Conservation (phyloP, 495 filamentous ascomycete genomes). For the Chaetomidium leptoderma region DNA sequence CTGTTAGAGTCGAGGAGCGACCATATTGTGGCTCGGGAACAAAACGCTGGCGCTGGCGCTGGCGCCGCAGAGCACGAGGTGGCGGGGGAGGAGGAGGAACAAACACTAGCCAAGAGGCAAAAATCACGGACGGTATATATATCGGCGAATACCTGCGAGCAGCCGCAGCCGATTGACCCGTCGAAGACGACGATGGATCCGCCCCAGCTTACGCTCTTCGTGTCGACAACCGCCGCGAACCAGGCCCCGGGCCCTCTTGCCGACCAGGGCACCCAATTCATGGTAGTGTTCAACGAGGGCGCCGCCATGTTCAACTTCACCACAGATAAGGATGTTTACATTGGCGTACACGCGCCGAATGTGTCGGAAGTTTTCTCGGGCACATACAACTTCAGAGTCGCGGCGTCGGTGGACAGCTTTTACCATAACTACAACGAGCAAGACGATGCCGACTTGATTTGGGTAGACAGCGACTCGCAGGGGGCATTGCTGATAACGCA, state of each 20-base stretch:
- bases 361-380: conserved; percentile 52
- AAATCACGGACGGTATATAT: conserved; percentile 59
- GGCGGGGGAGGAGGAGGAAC: conserved; percentile 15
- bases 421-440: conserved; percentile 59
- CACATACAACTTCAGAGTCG: conserved; percentile 71
- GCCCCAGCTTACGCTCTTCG: conserved; percentile 72
- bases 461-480: conserved; percentile 74
- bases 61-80: conserved; percentile 14
- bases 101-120: conserved; percentile 21
- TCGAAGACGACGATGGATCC: conserved; percentile 39
- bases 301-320: conserved; percentile 55
- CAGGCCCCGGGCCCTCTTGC: conserved; percentile 61
- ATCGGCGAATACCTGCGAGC: conserved; percentile 74
- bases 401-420: conserved; percentile 70
- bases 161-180: conserved; percentile 53
- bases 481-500: conserved; percentile 74
- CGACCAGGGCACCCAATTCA: conserved; percentile 43
- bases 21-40: not conserved
- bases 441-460: conserved; percentile 50
- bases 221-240: conserved; percentile 64
- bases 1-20: conserved; percentile 24
- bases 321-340: conserved; percentile 60
- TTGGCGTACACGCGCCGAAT: conserved; percentile 67
- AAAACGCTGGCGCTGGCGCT: conserved; percentile 11
- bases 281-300: conserved; percentile 48